Conservation (phyloP, 2,329 filamentous ascomycete genomes). For the Colletotrichum chlorophyti region DNA sequence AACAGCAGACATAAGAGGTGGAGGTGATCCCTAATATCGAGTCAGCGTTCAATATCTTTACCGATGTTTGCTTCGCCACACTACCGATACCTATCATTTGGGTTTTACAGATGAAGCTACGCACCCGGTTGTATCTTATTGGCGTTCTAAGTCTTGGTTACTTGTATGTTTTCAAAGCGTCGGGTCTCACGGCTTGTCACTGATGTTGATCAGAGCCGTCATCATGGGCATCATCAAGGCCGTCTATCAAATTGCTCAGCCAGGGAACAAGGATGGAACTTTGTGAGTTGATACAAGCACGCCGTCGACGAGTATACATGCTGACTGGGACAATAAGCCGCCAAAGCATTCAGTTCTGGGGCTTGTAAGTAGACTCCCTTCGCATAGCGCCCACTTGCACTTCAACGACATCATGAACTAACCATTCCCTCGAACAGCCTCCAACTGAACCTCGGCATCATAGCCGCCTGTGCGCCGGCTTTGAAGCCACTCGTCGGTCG, state of each 20-base stretch:
- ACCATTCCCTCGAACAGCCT: slow-evolving; percentile 36
- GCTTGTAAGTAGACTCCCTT: slow-evolving; percentile 36
- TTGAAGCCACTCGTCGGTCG: slow-evolving; percentile 44
- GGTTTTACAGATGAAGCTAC: slow-evolving; percentile 46
- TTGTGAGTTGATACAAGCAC: slow-evolving; percentile 33
- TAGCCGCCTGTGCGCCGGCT: slow-evolving; percentile 46
- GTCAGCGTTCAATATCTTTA: slow-evolving; percentile 47
- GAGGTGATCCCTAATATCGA: slow-evolving; percentile 12
- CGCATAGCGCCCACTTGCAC: no score
- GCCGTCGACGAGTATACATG: not conserved
- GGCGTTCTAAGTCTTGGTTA: slow-evolving; percentile 50
- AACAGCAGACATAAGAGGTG: no score
- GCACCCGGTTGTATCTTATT: slow-evolving; percentile 46
- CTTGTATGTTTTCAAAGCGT: slow-evolving; percentile 35
- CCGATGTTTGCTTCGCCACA: slow-evolving; percentile 50
- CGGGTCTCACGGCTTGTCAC: not conserved
- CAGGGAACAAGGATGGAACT: slow-evolving; percentile 39
- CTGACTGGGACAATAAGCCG: slow-evolving; percentile 8
- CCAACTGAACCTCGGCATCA: slow-evolving; percentile 47
- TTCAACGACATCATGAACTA: no score
- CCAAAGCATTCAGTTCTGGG: slow-evolving; percentile 39
- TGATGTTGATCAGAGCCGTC: slow-evolving; percentile 39
- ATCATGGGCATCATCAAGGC: slow-evolving; percentile 47
- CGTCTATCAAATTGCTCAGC: slow-evolving; percentile 42
- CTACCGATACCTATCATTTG: slow-evolving; percentile 50